Conservation (phyloP, 371 early-diverging fungal species). For the Mucor lusitanicus region DNA sequence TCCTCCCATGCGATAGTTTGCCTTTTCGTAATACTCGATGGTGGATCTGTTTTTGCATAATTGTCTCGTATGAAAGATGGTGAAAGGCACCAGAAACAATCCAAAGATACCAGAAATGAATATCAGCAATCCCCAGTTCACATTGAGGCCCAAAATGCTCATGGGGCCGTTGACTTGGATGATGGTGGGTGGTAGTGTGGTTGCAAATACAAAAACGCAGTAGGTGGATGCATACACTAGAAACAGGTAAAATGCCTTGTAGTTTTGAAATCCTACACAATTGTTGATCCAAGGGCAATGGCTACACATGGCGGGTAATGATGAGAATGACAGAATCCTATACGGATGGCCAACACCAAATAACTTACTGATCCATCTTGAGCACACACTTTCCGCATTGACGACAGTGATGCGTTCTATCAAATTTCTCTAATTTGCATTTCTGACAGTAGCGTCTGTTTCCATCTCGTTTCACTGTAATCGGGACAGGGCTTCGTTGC, state of each 20-base stretch:
- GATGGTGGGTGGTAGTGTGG: constrained; percentile 38
- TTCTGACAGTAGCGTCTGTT: constrained; percentile 60
- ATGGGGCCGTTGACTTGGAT: constrained; percentile 34
- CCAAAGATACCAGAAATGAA: constrained; percentile 64
- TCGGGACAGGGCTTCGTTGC: constrained; percentile 15
- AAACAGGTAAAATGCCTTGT: constrained; percentile 72
- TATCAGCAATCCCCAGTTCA: constrained; percentile 47
- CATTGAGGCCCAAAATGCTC: constrained; percentile 40
- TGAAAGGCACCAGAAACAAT: constrained; percentile 57
- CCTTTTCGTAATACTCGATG: constrained; percentile 65
- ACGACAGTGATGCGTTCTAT: constrained; percentile 70
- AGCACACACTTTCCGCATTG: constrained; percentile 62
- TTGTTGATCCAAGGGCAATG: constrained; percentile 74
- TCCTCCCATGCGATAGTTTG: constrained; percentile 41
- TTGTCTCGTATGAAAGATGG: constrained; percentile 56
- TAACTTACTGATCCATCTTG: constrained; percentile 73
- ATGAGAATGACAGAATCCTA: neutral
- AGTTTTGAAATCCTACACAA: constrained; percentile 72
- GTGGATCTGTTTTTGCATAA: constrained; percentile 65
- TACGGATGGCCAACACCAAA: neutral
- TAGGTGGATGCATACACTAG: constrained; percentile 55
- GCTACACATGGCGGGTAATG: constrained; percentile 15
- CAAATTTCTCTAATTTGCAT: constrained; percentile 64
- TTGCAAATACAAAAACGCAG: constrained; percentile 51
- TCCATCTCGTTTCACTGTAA: constrained; percentile 62